Conservation (phyloP, 257 asterid species). For the Nicotiana obtusifolia region DNA sequence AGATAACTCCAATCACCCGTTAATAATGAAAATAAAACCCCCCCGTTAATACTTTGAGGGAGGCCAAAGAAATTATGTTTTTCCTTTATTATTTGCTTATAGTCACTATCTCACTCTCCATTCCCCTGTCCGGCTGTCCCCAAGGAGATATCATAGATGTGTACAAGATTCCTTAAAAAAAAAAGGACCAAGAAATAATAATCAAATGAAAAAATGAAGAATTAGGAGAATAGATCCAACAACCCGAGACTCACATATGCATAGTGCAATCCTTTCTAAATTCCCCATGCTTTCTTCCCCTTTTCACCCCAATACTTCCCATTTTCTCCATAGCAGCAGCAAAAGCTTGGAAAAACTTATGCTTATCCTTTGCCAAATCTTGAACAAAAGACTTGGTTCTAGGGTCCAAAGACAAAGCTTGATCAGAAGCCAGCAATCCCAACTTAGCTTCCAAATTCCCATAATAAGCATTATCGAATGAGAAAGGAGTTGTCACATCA, state of each 20-base stretch:
- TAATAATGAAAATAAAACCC: too few species aligned
- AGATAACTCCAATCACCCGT: too few species aligned
- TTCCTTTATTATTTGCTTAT: too few species aligned
- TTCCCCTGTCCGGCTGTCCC: background rate
- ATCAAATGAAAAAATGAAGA: background rate
- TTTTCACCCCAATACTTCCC: slow-evolving; percentile 89
- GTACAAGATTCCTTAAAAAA: background rate
- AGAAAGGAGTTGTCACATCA: slow-evolving; percentile 87
- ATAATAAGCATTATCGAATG: slow-evolving; percentile 81
- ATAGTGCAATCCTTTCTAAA: slow-evolving; percentile 60
- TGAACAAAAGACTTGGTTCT: slow-evolving; percentile 74
- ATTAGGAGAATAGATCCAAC: background rate
- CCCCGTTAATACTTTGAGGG: too few species aligned
- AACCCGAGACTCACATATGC: slow-evolving; percentile 23
- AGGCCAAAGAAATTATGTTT: slow-evolving; percentile 8
- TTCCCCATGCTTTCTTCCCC: slow-evolving; percentile 78
- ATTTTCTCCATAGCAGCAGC: slow-evolving; percentile 82
- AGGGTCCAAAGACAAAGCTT: slow-evolving; percentile 60
- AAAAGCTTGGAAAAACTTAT: slow-evolving; percentile 62
- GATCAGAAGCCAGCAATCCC: slow-evolving; percentile 76
- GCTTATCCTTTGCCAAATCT: slow-evolving; percentile 65
- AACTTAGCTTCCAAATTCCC: slow-evolving; percentile 74
- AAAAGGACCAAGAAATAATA: background rate
- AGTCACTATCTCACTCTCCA: background rate
- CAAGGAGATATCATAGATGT: background rate